phyloP scores from a whole-genome alignment of 257 asterid genomes.

The Solanum sejunctum region DNA sequence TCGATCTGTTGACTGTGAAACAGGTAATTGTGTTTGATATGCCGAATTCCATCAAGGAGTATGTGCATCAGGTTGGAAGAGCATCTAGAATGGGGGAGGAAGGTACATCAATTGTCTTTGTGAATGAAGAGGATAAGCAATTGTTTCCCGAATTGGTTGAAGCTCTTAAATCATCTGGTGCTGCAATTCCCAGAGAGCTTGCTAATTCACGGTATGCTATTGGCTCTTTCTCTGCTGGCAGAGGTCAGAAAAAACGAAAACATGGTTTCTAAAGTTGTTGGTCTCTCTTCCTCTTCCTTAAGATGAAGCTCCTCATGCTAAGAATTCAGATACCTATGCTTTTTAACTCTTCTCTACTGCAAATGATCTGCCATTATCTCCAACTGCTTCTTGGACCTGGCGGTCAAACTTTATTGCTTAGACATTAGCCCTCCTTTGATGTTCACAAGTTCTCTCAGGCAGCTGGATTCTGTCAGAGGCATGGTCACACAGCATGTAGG shows the following conservation, averaged over 20 bases:
- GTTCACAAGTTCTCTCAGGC: background rate
- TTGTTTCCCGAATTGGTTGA: slow-evolving; percentile 57
- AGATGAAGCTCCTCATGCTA: background rate
- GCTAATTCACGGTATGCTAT: slow-evolving; percentile 34
- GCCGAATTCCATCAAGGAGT: slow-evolving; percentile 82
- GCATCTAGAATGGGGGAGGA: slow-evolving; percentile 88
- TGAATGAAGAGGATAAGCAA: slow-evolving; percentile 74
- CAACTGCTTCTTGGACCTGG: background rate
- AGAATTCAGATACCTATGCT: background rate
- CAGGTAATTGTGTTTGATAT: slow-evolving; percentile 89
- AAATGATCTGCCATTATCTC: background rate
- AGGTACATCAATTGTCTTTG: slow-evolving; percentile 62
- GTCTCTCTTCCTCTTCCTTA: background rate
- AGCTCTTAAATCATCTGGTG: slow-evolving; percentile 55
- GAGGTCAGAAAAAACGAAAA: slow-evolving; percentile 53
- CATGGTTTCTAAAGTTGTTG: slow-evolving; percentile 19
- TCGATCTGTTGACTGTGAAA: slow-evolving; percentile 60
- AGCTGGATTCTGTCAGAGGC: background rate
- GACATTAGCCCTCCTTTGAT: background rate
- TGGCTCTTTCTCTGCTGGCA: slow-evolving; percentile 23
- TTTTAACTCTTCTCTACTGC: background rate
- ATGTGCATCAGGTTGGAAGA: slow-evolving; percentile 89
- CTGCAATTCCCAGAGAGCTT: slow-evolving; percentile 72
- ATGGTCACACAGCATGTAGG: background rate
- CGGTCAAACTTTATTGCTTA: background rate